A percentile compares a stretch with the other conserved stretches of the same genome.
phyloP scores from a whole-genome alignment of 495 filamentous ascomycete genomes.

The Friedmanniomyces endolithicus region DNA sequence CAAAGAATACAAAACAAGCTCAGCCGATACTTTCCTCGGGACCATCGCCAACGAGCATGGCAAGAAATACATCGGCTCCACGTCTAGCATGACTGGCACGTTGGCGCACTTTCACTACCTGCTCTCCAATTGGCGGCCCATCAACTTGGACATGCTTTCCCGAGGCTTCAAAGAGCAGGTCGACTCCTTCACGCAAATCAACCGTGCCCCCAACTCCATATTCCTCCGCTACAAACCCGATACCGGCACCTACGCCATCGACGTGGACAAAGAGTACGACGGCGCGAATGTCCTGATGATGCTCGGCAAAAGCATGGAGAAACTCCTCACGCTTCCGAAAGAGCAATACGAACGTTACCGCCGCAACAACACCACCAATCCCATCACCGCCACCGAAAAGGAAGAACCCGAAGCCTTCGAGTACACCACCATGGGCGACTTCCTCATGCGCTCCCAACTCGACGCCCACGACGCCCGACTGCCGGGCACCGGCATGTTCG shows the following conservation, averaged over 20 bases:
- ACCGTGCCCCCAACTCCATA: conserved; percentile 59
- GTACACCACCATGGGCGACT: conserved; percentile 78
- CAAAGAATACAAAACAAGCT: conserved; percentile 78
- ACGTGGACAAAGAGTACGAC: conserved; percentile 91
- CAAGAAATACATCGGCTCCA: conserved; percentile 89
- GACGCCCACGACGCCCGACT: conserved; percentile 80
- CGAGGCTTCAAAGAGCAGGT: conserved; percentile 46
- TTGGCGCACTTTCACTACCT: conserved; percentile 88
- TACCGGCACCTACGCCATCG: conserved; percentile 84
- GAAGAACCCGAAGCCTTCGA: conserved; percentile 60
- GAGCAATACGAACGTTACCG: conserved; percentile 78
- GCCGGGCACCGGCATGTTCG: conserved; percentile 90
- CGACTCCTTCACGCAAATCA: conserved; percentile 51
- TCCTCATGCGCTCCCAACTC: conserved; percentile 90
- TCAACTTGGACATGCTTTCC: conserved; percentile 55
- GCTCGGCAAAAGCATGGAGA: conserved; percentile 92
- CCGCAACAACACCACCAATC: conserved; percentile 46
- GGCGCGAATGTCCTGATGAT: conserved; percentile 72
- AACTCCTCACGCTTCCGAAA: conserved; percentile 71
- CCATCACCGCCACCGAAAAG: conserved; percentile 50
- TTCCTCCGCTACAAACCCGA: conserved; percentile 62
- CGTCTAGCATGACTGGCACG: conserved; percentile 85
- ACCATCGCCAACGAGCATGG: conserved; percentile 47
- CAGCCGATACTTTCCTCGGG: conserved; percentile 58
- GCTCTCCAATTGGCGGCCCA: conserved; percentile 65